Base-by-base conservation (phyloP, 2,329 filamentous ascomycete genomes). In the Phialophora verrucosa region DNA sequence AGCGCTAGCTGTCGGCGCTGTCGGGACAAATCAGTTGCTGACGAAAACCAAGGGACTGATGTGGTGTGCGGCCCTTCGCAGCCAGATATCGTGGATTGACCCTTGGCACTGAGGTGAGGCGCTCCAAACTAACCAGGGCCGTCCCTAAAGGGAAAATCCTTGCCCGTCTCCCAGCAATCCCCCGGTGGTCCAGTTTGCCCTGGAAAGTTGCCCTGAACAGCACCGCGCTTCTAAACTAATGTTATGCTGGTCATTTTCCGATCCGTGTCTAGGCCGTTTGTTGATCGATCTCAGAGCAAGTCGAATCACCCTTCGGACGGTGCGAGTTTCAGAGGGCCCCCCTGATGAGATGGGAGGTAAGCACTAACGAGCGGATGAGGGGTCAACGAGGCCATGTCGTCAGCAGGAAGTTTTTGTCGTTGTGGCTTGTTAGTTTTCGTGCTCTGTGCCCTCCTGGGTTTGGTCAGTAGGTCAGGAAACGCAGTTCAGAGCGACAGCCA, bases 301-400 rank as follows among this genome's bases (percentile, higher is more conserved):
- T 54, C 62, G 50, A 60, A 56, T 56, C 54, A 65, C 14, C 23
- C n/a, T 29, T 61, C 47, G 44, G 25, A 35, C 44, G 20, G 50
- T 50, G 14, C 66, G 35, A 55, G 56, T 69, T 63, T 59, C 51
- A 66, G 59, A 51, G 42, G 57, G 32, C 10, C 47, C 60, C 63
- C 29, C 27, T 65, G 60, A 38, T 42, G 63, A 57, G 55, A 64
- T 47, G 63, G 66, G 42, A 50, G 59, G 63, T 69, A 69, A 69
- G 66, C 66, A 66, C 66, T 69, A 69, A 69, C 60, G 49, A 6
- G 42, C 61, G 29, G 63, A 59, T 63, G 63, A 66, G 63, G 66
- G 66, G 66, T 63, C 44, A 50, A 49, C 42, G 32, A 59, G 56
- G 60, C 50, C 57, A 59, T 66, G 56, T 64, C 63, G 60, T 69